phyloP scores from a whole-genome alignment of 2,329 filamentous ascomycete genomes.

The Herpotrichia juniperi region DNA sequence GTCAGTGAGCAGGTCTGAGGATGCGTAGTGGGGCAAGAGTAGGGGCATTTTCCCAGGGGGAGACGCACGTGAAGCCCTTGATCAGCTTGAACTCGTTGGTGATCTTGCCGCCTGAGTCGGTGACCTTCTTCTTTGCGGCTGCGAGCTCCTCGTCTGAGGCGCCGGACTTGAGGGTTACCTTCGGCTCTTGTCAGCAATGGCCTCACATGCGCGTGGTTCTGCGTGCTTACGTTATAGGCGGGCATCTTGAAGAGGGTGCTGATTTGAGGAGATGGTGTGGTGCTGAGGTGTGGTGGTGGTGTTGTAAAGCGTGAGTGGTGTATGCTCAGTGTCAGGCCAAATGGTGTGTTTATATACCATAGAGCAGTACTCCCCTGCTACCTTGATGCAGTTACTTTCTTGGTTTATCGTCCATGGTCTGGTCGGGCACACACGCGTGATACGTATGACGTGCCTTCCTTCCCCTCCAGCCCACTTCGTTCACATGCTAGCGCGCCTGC shows the following conservation, averaged over 20 bases:
- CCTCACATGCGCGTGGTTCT: not conserved
- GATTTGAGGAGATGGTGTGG: conserved; percentile 4
- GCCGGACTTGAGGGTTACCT: conserved; percentile 82
- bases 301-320: not conserved
- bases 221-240: conserved; percentile 40
- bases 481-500: not conserved
- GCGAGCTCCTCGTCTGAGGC: conserved; percentile 70
- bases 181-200: conserved; percentile 14
- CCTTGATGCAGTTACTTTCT: conserved; percentile 18
- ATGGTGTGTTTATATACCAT: conserved; percentile 27
- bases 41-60: not conserved
- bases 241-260: conserved; percentile 34
- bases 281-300: conserved; percentile 7
- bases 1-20: not conserved
- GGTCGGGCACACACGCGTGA: not conserved
- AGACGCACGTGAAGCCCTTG: conserved; percentile 87
- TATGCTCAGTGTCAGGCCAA: not conserved
- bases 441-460: conserved; percentile 5
- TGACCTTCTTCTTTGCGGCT: conserved; percentile 75
- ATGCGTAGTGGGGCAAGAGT: not conserved
- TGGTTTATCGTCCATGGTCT: conserved; percentile 26
- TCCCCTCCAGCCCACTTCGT: conserved; percentile 1
- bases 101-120: conserved; percentile 81
- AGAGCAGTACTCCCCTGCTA: not conserved
- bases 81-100: conserved; percentile 83